These are phyloP conservation scores for Danielia reshetovae DNA, from an alignment of 805 yeast species.

Conservation along the genomic window DNA sequence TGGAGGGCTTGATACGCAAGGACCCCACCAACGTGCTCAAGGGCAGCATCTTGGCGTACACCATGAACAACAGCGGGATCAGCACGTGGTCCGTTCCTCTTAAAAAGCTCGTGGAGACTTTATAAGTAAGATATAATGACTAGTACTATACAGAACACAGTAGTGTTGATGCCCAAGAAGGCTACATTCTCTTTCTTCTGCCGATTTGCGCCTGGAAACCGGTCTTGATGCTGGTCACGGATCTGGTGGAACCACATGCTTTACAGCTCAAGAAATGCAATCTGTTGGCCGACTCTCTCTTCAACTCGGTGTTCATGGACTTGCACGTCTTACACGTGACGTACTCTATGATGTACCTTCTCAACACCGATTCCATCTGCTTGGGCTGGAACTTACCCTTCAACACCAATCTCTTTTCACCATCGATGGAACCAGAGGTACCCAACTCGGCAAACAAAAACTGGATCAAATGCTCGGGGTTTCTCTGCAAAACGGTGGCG, in stretches of 20 bases:
- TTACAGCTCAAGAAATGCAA: constrained; percentile 96
- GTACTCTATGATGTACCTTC: constrained; percentile 94
- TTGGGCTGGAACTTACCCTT: constrained; percentile 98
- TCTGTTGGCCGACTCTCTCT: constrained; percentile 94
- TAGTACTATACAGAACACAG: constrained; percentile 12
- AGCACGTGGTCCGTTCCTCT: constrained; percentile 67
- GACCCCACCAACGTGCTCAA: constrained; percentile 22
- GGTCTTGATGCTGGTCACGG: constrained; percentile 95
- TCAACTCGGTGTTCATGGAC: constrained; percentile 92
- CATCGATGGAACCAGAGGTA: constrained; percentile 98
- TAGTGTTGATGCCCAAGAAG: constrained; percentile 9
- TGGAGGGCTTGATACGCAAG: constrained; percentile 5
- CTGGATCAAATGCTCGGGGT: constrained; percentile 95
- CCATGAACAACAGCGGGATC: constrained; percentile 54
- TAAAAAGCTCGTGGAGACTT: constrained; percentile 39
- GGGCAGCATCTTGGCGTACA: constrained; percentile 44
- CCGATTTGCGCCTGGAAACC: constrained; percentile 99
- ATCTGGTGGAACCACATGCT: constrained; percentile 95
- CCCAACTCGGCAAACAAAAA: constrained; percentile 98
- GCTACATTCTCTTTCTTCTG: constrained; percentile 65
- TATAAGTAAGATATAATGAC: constrained; percentile 1
- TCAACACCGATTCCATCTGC: constrained; percentile 92
- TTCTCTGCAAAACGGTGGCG: constrained; percentile 89
- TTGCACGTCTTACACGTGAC: constrained; percentile 99
- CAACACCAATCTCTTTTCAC: constrained; percentile 92